A percentile compares a stretch with the other conserved stretches of the same genome.
These are phyloP conservation scores for Trichophyton verrucosum DNA, from an alignment of 2,329 filamentous ascomycete genomes.

Conservation along the genomic window DNA sequence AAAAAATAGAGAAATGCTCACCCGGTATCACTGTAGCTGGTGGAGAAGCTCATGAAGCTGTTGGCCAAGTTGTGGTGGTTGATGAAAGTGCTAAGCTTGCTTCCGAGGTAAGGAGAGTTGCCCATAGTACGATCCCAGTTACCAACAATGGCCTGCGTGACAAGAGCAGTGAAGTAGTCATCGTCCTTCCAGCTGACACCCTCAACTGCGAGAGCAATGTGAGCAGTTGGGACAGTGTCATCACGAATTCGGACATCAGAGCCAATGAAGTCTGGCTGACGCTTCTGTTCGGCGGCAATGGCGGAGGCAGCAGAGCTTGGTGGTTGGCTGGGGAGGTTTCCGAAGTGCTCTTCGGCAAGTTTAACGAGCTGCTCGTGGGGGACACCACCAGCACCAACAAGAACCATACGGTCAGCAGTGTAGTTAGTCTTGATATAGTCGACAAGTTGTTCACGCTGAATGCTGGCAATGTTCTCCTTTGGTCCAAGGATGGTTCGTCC, in stretches of 20 bases:
- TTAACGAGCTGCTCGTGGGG: conserved; percentile 90
- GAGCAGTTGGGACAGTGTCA: conserved; percentile 88
- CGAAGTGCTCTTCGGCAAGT: conserved; percentile 93
- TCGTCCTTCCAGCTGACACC: conserved; percentile 99
- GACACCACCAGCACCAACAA: conserved; percentile 87
- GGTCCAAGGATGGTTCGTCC: conserved; percentile 96
- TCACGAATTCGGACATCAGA: conserved; percentile 93
- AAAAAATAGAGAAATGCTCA: conserved; percentile 37
- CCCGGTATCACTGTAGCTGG: conserved; percentile 98
- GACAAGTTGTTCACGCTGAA: conserved; percentile 76
- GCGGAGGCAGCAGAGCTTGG: conserved; percentile 61
- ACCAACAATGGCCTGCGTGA: conserved; percentile 95
- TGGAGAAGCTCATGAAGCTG: conserved; percentile 99
- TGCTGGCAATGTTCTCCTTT: conserved; percentile 95
- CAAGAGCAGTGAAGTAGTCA: conserved; percentile 96
- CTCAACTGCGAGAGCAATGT: conserved; percentile 97
- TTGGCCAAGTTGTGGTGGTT: conserved; percentile 93
- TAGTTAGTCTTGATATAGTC: conserved; percentile 99
- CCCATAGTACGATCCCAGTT: conserved; percentile 99
- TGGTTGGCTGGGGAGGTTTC: conserved; percentile 60
- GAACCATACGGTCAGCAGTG: conserved; percentile 97
- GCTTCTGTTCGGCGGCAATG: conserved; percentile 62
- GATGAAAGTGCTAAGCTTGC: conserved; percentile 91
- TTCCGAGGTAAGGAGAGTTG: conserved; percentile 91
- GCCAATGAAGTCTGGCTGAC: conserved; percentile 87